phyloP scores from a whole-genome alignment of 2,329 filamentous ascomycete species.

The Alternaria triticimaculans region DNA sequence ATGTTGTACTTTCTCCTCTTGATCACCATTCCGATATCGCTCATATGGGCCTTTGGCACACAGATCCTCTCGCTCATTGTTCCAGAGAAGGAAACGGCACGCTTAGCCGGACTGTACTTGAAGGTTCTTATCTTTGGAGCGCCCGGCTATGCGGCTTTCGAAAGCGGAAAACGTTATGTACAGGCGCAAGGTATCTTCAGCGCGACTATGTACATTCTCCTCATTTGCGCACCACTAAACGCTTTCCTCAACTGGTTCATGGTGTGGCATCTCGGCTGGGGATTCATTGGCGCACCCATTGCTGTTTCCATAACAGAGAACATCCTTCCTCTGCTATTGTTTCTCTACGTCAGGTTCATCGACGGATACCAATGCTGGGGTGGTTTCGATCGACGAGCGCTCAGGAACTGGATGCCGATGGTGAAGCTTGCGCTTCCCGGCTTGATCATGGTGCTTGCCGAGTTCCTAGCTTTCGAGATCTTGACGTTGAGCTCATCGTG shows the following conservation, averaged over 20 bases:
- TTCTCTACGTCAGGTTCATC: constrained; percentile 75
- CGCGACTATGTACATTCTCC: constrained; percentile 80
- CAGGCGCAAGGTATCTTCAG: constrained; percentile 89
- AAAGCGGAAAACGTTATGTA: constrained; percentile 82
- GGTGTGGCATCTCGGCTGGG: constrained; percentile 66
- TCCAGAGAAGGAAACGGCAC: constrained; percentile 73
- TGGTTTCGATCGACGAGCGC: constrained; percentile 73
- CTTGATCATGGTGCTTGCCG: constrained; percentile 91
- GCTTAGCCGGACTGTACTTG: constrained; percentile 75
- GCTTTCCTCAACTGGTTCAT: constrained; percentile 81
- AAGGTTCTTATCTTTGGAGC: constrained; percentile 73
- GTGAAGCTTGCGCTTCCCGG: constrained; percentile 86
- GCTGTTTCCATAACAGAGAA: constrained; percentile 78
- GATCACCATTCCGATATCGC: constrained; percentile 73
- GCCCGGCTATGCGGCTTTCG: constrained; percentile 78
- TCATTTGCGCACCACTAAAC: constrained; percentile 83
- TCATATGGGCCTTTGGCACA: constrained; percentile 74
- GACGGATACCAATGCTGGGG: constrained; percentile 81
- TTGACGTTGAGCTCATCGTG: constrained; percentile 82
- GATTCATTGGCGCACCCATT: constrained; percentile 79
- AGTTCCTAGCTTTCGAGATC: constrained; percentile 92
- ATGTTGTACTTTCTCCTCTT: constrained; percentile 80
- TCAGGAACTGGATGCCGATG: constrained; percentile 83
- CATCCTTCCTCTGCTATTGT: constrained; percentile 73
- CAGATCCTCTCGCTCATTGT: constrained; percentile 69